These are phyloP conservation scores for Vanrija sp. DNA, from an alignment of 1,284 basidiomycete species.

Conservation along the genomic window DNA sequence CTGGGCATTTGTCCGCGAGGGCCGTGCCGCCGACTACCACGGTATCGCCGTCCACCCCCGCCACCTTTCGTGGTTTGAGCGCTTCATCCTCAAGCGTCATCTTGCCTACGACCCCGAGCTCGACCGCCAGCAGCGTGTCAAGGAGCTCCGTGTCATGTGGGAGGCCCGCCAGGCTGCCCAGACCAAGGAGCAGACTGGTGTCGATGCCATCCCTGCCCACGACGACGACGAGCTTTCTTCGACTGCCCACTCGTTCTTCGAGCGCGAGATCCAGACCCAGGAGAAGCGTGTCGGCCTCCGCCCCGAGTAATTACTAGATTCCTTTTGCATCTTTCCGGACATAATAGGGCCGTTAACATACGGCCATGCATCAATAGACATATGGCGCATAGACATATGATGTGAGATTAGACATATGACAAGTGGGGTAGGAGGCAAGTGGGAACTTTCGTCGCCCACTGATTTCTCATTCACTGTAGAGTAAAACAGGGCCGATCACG, in stretches of 20 bases:
- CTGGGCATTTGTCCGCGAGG: constrained; percentile 54
- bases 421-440: no score
- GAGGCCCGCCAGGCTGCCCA: constrained; percentile 30
- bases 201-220: constrained; percentile 21
- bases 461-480: no score
- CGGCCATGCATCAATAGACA: no score
- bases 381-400: no score
- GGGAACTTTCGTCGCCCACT: no score
- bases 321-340: no score
- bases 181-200: constrained; percentile 21
- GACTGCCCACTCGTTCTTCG: constrained; percentile 25
- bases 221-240: constrained; percentile 30
- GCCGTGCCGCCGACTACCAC: constrained; percentile 54
- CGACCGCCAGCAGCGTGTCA: constrained; percentile 52
- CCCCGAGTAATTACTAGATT: background rate
- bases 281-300: constrained; percentile 1
- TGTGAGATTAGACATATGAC: no score
- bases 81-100: constrained; percentile 53
- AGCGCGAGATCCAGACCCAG: constrained; percentile 18
- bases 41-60: constrained; percentile 56
- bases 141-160: constrained; percentile 53
- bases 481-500: no score
- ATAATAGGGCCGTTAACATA: no score
- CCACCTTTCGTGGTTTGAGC: constrained; percentile 54
- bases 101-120: constrained; percentile 54